Base-by-base conservation (phyloP, 1,139 yeast species). In the Kodamaea anthophila region DNA sequence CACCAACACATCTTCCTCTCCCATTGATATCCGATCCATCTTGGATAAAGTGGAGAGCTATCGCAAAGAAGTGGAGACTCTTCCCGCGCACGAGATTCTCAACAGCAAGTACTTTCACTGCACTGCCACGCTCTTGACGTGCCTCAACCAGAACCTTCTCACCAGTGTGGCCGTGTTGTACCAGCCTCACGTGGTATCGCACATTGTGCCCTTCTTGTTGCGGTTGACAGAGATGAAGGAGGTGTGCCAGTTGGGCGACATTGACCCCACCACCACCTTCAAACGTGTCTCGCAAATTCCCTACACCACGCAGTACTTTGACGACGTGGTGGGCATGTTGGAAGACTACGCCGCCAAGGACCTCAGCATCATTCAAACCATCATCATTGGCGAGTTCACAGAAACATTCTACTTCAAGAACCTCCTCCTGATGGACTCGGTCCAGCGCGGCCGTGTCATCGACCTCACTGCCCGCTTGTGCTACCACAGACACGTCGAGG, bases 381-480 rank as follows among this genome's bases (percentile, higher is more conserved):
- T 78, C 30, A 70, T 84, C 9, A 63, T 85, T 37, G 68, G 91
- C 13, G 74, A 77, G 18, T 81, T 84, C 38, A 65, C 82, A 9
- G 94, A 86, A 42, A 76, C 79, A 2, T 73, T 86, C 40, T 86
- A 77, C 46, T 80, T 85, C 49, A 74, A 79, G 32, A 83, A 87
- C 40, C 60, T 84, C 37, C 65, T 86, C 42, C 61, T 67, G 24
- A 57, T 91, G 41, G 53, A 65, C 2, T 40, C 52, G 2, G 52
- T 46, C 1, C 83, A 83, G 44, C 64, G 83, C 33, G 46, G 48
- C 9, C 46, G 54, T 22, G 59, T 91, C 13, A 61, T 85, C 18
- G 57, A 61, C 4, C 61, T 75, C 29, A 74, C 83, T 2, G 66
- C 70, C 18, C 53, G 60, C 3, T 59, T 75, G 44, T 54, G 88